These are phyloP conservation scores for Epichloe gansuensis DNA, from an alignment of 2,329 filamentous ascomycete species.

Conservation along the genomic window DNA sequence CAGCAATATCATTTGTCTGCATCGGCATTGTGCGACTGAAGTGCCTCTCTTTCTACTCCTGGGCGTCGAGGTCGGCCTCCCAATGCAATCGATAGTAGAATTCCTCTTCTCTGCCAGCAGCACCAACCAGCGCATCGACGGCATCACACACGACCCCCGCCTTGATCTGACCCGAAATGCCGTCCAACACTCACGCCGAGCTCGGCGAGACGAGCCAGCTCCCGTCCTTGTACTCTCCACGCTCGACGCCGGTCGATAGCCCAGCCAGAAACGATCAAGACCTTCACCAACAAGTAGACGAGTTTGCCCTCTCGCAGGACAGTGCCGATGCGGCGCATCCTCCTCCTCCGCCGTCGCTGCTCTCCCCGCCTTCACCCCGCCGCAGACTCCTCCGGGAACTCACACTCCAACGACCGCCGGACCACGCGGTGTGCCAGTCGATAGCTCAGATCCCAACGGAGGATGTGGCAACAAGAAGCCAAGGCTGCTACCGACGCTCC, in stretches of 20 bases:
- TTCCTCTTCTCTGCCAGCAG: background rate
- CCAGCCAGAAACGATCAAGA: slow-evolving; percentile 7
- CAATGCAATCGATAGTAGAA: slow-evolving; percentile 1
- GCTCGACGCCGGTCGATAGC: slow-evolving; percentile 18
- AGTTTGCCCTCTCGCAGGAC: slow-evolving; percentile 24
- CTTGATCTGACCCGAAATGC: background rate
- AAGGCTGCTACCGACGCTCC: slow-evolving; percentile 61
- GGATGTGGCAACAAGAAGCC: slow-evolving; percentile 54
- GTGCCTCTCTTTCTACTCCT: background rate
- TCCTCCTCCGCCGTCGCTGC: slow-evolving; percentile 52
- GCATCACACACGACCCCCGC: background rate
- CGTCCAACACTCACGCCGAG: slow-evolving; percentile 3
- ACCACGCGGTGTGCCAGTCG: slow-evolving; percentile 45
- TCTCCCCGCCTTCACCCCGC: slow-evolving; percentile 81
- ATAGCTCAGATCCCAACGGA: slow-evolving; percentile 44
- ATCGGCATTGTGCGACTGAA: background rate
- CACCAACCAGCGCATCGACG: background rate
- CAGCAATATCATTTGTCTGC: background rate
- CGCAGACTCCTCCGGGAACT: slow-evolving; percentile 49
- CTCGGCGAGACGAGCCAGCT: slow-evolving; percentile 22
- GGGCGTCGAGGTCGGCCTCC: background rate
- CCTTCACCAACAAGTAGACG: slow-evolving; percentile 18
- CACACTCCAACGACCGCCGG: slow-evolving; percentile 34
- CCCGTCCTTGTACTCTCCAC: slow-evolving; percentile 36
- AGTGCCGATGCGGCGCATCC: slow-evolving; percentile 6